Percentiles rank a stretch among this genome's conserved stretches.
Evolutionary conservation across 1,284 basidiomycete species (phyloP).

Genomic region (Stygiomarasmius scandens): DNA sequence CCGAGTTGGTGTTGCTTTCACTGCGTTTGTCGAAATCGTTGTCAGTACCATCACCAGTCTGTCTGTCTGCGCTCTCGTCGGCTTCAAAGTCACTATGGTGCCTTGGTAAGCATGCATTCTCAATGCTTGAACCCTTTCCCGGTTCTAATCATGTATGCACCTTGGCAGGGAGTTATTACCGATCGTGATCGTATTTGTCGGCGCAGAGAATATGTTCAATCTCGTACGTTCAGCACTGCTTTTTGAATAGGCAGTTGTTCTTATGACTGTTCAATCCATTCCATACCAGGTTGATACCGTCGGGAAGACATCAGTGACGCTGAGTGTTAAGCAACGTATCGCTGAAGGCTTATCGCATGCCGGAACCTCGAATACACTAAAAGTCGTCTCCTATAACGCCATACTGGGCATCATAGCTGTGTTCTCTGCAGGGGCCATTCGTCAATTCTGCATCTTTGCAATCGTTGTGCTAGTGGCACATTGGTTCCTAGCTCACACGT

Average conservation of each 20-base stretch:
- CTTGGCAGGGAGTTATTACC: conserved; percentile 77
- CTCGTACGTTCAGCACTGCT: conserved; percentile 56
- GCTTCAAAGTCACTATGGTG: conserved; percentile 85
- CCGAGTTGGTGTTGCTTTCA: conserved; percentile 89
- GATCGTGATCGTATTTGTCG: conserved; percentile 94
- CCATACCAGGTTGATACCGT: conserved; percentile 81
- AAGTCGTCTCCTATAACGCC: conserved; percentile 85
- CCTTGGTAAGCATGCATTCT: conserved; percentile 73
- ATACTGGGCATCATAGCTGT: conserved; percentile 82
- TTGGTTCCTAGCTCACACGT: conserved; percentile 93
- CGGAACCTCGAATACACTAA: conserved; percentile 90
- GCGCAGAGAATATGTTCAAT: conserved; percentile 97
- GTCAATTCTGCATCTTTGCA: conserved; percentile 93
- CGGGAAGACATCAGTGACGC: conserved; percentile 83
- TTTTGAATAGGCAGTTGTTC: conserved; percentile 7
- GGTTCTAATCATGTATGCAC: conserved; percentile 14
- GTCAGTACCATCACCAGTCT: conserved; percentile 93
- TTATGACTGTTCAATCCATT: background rate
- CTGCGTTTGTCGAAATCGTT: conserved; percentile 87
- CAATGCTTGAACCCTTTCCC: conserved; percentile 9
- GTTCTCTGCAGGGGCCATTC: conserved; percentile 80
- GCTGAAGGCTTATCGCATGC: conserved; percentile 87
- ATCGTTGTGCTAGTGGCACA: conserved; percentile 94
- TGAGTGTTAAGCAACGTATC: conserved; percentile 92
- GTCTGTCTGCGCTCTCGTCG: conserved; percentile 85